Conservation (phyloP, 257 asterid species). For the Solanum neorickii region DNA sequence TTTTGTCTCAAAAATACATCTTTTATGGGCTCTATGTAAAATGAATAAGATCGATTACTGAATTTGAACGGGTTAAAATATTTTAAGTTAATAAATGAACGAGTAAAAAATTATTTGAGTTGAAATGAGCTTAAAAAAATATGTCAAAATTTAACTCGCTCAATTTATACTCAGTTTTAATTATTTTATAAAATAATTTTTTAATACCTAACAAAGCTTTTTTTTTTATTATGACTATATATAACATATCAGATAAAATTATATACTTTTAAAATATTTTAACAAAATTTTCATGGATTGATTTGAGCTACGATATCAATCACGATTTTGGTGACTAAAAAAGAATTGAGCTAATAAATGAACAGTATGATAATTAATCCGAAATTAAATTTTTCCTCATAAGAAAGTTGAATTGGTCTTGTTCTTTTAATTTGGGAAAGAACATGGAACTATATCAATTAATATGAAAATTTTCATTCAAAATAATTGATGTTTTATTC, state of each 20-base stretch:
- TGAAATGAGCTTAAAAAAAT: not conserved
- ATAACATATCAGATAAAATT: not conserved
- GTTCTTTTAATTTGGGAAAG: too few relatives aligned
- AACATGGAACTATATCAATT: too few relatives aligned
- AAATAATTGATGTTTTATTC: not conserved
- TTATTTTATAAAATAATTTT: not conserved
- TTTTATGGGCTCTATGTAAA: not conserved
- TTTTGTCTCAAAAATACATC: not conserved
- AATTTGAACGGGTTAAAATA: not conserved
- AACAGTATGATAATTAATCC: not conserved
- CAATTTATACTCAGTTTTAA: not conserved
- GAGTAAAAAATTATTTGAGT: not conserved
- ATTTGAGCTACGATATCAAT: not conserved
- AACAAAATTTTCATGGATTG: not conserved
- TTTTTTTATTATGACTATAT: not conserved
- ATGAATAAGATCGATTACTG: not conserved
- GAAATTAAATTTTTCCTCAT: not conserved
- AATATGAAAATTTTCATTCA: not conserved
- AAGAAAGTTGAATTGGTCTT: not conserved
- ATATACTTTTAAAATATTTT: too few relatives aligned
- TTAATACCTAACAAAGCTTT: not conserved
- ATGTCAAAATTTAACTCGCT: not conserved
- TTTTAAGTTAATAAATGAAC: not conserved
- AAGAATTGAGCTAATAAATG: not conserved
- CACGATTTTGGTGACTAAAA: not conserved